phyloP scores from a whole-genome alignment of 148 eudicot genomes.

The Vaccinium darrowii region DNA sequence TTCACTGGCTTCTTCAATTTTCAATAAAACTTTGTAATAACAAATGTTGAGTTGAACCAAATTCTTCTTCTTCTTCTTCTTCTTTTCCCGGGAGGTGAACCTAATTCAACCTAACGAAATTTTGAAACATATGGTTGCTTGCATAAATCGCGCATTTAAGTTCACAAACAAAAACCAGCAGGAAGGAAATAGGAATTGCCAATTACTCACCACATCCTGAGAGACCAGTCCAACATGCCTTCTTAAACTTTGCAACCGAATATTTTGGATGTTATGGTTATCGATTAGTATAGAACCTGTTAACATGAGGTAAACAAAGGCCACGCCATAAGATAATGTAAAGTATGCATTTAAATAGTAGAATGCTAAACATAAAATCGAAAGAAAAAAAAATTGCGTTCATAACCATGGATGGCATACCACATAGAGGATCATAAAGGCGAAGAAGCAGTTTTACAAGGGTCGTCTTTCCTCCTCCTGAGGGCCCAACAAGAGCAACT shows the following conservation, averaged over 20 bases:
- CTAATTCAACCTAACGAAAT: background rate
- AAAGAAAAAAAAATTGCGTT: background rate
- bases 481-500: conserved; percentile 93
- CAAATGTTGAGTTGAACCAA: background rate
- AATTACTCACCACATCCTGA: conserved; percentile 78
- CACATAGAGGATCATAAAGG: conserved; percentile 84
- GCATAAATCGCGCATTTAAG: background rate
- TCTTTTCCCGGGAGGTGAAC: background rate
- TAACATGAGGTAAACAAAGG: conserved; percentile 16
- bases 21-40: background rate
- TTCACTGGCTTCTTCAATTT: background rate
- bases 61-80: too few species aligned
- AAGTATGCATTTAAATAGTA: conserved; percentile 6
- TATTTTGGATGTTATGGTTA: conserved; percentile 51
- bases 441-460: conserved; percentile 90
- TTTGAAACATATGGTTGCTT: background rate
- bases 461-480: conserved; percentile 98
- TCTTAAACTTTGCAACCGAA: conserved; percentile 69
- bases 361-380: conserved; percentile 3
- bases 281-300: conserved; percentile 76
- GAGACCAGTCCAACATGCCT: conserved; percentile 89
- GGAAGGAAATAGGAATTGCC: background rate
- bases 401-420: conserved; percentile 33
- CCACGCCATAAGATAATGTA: conserved; percentile 5
- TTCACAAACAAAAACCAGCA: conserved; percentile 5